Evolutionary conservation across 192 early-diverging fungal species (phyloP).

Genomic region (Linnemannia exigua): DNA sequence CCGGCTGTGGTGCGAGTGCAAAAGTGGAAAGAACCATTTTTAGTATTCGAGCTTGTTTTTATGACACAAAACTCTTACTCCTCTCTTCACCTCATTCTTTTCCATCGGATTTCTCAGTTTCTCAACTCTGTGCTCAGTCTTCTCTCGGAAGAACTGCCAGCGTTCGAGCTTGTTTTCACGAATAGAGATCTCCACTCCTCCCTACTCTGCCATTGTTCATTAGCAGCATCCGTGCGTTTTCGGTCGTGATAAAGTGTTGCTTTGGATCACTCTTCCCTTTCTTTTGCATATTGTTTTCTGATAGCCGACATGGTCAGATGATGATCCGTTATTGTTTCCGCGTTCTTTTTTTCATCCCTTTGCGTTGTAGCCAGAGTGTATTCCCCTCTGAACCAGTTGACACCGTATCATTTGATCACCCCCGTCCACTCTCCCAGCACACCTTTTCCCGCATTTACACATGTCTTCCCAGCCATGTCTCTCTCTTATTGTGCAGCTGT

Average conservation of each 20-base stretch:
- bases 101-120: too few relatives aligned
- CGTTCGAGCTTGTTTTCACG: too few relatives aligned
- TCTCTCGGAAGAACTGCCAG: too few relatives aligned
- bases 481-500: not conserved
- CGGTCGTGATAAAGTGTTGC: not conserved
- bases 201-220: too few relatives aligned
- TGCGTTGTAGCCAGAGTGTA: not conserved
- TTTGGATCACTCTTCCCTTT: not conserved
- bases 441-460: not conserved
- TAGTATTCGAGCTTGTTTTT: not conserved
- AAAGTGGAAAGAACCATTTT: not conserved
- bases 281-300: not conserved
- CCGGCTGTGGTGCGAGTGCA: constrained; percentile 68
- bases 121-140: too few relatives aligned
- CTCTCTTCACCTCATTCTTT: too few relatives aligned
- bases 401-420: not conserved
- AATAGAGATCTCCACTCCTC: too few relatives aligned
- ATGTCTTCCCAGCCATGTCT: not conserved
- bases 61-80: too few relatives aligned
- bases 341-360: not conserved
- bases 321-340: not conserved
- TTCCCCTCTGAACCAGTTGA: not conserved
- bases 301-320: not conserved
- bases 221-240: too few relatives aligned
- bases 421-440: not conserved